phyloP scores from a whole-genome alignment of 768 basidiomycete species.

The Agrocybe pediades region DNA sequence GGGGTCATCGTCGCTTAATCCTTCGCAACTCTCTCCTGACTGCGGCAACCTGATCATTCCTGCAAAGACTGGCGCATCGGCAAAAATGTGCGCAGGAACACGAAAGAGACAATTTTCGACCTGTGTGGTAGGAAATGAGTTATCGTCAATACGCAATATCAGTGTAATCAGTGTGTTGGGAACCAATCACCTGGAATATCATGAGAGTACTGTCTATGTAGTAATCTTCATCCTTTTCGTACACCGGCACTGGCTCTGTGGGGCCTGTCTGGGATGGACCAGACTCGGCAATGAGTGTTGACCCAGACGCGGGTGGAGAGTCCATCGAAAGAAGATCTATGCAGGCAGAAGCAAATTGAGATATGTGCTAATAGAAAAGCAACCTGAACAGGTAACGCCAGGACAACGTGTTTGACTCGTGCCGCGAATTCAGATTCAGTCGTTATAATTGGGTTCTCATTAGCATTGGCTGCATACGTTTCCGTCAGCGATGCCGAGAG shows the following conservation, averaged over 20 bases:
- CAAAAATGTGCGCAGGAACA: not conserved
- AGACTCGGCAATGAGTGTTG: no score
- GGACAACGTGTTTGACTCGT: not conserved
- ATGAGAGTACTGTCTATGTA: conserved; percentile 4
- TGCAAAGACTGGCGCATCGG: not conserved
- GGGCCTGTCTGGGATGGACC: no score
- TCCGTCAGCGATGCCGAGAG: no score
- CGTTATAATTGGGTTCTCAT: no score
- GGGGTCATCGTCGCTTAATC: not conserved
- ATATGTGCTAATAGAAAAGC: no score
- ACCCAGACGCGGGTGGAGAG: no score
- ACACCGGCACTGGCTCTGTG: not conserved
- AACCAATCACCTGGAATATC: not conserved
- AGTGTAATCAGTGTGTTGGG: not conserved
- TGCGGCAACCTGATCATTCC: not conserved
- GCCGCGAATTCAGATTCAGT: no score
- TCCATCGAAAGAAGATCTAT: no score
- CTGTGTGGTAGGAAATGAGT: not conserved
- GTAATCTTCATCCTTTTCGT: not conserved
- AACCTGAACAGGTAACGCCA: not conserved
- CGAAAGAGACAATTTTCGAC: not conserved
- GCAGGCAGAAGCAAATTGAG: not conserved
- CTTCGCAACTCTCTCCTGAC: not conserved
- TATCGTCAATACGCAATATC: not conserved
- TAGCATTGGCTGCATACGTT: no score